Conservation (phyloP, 1,139 yeast species). For the Diutina rugosa region DNA sequence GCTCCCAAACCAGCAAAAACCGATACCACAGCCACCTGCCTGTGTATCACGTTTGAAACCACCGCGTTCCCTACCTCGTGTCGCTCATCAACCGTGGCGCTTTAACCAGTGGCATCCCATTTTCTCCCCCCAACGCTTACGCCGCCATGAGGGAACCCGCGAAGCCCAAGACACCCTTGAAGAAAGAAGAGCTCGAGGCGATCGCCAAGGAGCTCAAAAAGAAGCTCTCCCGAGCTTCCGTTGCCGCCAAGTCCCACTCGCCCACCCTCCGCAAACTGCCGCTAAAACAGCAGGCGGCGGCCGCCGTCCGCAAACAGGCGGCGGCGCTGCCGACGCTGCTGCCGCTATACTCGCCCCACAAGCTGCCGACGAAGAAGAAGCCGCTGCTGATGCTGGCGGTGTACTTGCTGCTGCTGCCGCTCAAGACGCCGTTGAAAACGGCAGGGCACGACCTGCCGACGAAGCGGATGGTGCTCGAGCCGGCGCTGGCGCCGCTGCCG, state of each 20-base stretch:
- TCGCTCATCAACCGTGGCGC: too few species aligned
- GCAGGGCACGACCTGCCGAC: not conserved
- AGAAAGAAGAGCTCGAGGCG: conserved; percentile 33
- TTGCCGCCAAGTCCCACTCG: conserved; percentile 27
- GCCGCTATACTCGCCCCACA: conserved; percentile 3
- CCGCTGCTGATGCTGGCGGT: not conserved
- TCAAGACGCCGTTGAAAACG: not conserved
- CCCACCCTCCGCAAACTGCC: conserved; percentile 8
- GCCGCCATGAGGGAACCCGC: not conserved
- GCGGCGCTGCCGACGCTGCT: conserved; percentile 10
- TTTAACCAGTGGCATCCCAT: too few species aligned
- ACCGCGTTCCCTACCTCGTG: too few species aligned
- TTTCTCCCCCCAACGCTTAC: too few species aligned
- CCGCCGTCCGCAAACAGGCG: conserved; percentile 9
- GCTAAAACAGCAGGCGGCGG: conserved; percentile 11
- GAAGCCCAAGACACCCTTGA: conserved; percentile 25
- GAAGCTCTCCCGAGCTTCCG: conserved; percentile 30
- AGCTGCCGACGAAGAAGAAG: not conserved
- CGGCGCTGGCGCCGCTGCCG: not conserved
- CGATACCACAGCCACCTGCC: too few species aligned
- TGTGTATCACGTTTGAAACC: too few species aligned
- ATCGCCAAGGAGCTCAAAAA: conserved; percentile 33
- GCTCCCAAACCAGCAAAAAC: too few species aligned
- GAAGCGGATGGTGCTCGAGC: conserved; percentile 1
- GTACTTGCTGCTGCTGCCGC: conserved; percentile 2